Evolutionary conservation across 257 asterid genomes (phyloP), one percentile per base, ranked within the genome.

Genomic region (Plantago elongata): DNA sequence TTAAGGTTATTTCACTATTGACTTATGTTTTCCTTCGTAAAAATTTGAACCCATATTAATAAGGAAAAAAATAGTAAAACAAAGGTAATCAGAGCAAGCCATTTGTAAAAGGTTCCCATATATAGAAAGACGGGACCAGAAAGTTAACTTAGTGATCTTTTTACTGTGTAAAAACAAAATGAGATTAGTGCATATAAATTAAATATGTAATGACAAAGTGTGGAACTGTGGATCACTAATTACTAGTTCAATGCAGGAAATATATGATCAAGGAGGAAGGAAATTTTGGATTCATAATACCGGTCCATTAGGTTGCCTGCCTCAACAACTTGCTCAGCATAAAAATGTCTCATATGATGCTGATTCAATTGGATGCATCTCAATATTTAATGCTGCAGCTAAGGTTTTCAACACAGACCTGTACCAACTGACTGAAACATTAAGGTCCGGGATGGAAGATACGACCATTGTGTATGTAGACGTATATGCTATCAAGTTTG

Each of bases 291-390:
- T 89, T 45, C 98, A 92, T 70, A 89, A 86, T 63, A 86, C 95
- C 3, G 98, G 97, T 27, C 98, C 98, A 18, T 71, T 92, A 57
- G 97, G 98, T 51, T 92, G 98, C 52, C 83, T 92, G 55, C 98
- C 97, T 43, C 78, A 81, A 68, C 81, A 81, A 60, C 84, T 92
- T 38, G 73, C 88, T 66, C 59, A 45, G n/a, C 62, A n/a, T 43
- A 79, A 61, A 45, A 85, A 74, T 59, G 57, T 7, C 22, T 59
- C 94, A 5, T 16, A 57, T 7, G 65, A 78, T 45, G 73, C 75
- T 1, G 97, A 92, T 74, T 75, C 83, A 14, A 47, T 72, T 60
- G 98, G 97, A 54, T 92, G 98, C 70, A 63, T 92, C 61, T 70
- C 85, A 6, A 72, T 80, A 59, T 83, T 83, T 58, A 84, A 86